Evolutionary conservation across 129 eudicot species (phyloP), one percentile per base, ranked within the genome.

Genomic region (Ambrosia trifida): DNA sequence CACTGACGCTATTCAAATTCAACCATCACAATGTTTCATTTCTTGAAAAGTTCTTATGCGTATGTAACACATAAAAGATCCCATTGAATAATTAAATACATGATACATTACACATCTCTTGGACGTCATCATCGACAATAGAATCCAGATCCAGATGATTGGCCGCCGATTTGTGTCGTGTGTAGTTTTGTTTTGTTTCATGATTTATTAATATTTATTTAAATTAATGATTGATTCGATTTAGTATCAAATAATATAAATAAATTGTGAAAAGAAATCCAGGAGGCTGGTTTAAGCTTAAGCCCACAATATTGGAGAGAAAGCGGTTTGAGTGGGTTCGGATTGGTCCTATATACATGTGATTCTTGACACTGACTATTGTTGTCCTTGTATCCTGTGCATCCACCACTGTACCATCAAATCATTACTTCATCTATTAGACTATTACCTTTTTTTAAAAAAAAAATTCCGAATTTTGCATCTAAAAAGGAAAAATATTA

Each of bases 221-320:
- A 32, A 65, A 18, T 19, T 40, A 64, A 41, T 41, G 49, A 65
- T 40, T 65, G 52, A 41, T 4, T 62, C 6, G 24, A 17, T 14
- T 35, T 65, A 38, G 19, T 16, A 2, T 40, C 9, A 65, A 16
- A 11, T 65, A 3, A 31, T 33, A 14, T 14, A 61, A 11, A 43
- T 19, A 33, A 40, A 63, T 38, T 46, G 17, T 19, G 11, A 5
- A 58, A 57, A 72, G 12, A 53, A 53, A 28, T 72, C 47, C 68
- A 43, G 68, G 46, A 59, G 76, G 76, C 68, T 72, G 76, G 76
- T 72, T 72, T 59, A 59, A 59, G 56, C 4, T 44, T 43, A 59
- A 72, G 76, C 76, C 76, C 76, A 59, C 76, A 72, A 72, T 59
- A 72, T 59, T 59, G 76, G 76, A 72, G 76, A 0, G 35, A 31